These are phyloP conservation scores for Afroboletus lepidellus DNA, from an alignment of 1,284 basidiomycete species.

Conservation along the genomic window DNA sequence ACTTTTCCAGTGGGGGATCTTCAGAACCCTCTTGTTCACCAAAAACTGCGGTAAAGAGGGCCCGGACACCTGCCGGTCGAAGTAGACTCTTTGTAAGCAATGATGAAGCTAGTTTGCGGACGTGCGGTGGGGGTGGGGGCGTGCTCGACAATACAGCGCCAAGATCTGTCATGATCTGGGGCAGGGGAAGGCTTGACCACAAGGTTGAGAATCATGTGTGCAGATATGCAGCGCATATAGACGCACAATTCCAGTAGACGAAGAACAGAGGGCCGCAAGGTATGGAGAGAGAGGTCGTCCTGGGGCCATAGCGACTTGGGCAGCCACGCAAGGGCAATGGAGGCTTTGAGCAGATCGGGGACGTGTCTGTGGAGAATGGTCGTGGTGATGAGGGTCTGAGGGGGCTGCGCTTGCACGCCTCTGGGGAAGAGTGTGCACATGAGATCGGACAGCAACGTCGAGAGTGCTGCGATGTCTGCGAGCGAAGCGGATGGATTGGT, in stretches of 20 bases:
- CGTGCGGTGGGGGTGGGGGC: constrained; percentile 45
- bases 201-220: constrained; percentile 13
- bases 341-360: constrained; percentile 54
- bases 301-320: constrained; percentile 51
- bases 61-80: constrained; percentile 63
- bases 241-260: constrained; percentile 61
- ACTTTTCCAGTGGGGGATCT: constrained; percentile 56
- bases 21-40: constrained; percentile 53
- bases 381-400: constrained; percentile 60
- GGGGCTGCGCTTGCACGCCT: constrained; percentile 43
- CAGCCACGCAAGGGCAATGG: constrained; percentile 68
- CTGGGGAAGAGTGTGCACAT: constrained; percentile 51
- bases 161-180: constrained; percentile 63
- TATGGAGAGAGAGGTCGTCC: constrained; percentile 36
- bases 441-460: constrained; percentile 40
- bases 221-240: constrained; percentile 13
- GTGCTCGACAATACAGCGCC: constrained; percentile 52
- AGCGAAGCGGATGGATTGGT: constrained; percentile 24
- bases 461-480: constrained; percentile 45
- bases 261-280: constrained; percentile 47
- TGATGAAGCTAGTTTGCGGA: constrained; percentile 54
- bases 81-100: constrained; percentile 67
- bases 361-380: constrained; percentile 58
- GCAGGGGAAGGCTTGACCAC: constrained; percentile 52
- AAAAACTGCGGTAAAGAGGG: constrained; percentile 65